Evolutionary conservation across 2,329 filamentous ascomycete genomes (phyloP), one percentile per base, ranked within the genome.

Genomic region (Periconia sp.): DNA sequence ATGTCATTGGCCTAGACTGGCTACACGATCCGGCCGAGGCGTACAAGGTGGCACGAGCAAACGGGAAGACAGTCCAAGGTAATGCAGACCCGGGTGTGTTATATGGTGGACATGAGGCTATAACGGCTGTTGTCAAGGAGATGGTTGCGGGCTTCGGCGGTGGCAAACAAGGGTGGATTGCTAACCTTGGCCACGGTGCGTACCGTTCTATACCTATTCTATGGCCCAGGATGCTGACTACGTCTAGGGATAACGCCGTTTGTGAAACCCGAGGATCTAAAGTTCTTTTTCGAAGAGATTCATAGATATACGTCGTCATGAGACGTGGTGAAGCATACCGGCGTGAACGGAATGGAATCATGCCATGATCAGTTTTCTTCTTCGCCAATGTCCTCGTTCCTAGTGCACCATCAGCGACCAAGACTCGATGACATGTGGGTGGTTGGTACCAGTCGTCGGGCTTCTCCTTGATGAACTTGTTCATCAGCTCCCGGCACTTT

Each of bases 1-100:
- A 97, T 63, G 90, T 96, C 25, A 88, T 99, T 43, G 90, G 94
- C 4, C 78, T 99, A 54, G 94, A 99, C 73, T 99, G 94, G 94
- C 78, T 95, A 34, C 88, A 96, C 61, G 90, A 94, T 60, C 88
- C 94, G 9, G 86, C 86, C 3, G 85, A 94, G 56, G 92, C 94
- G 9, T 86, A 89, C 59, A 85, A 84, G 65, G 83, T 91, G 55
- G 88, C 92, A 24, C 71, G 73, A 46, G 70, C 60, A 83, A 87
- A 61, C 80, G 89, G 65, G 77, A 95, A 69, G 80, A 88, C 90
- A 1, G 78, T 99, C 49, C 94, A 99, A 71, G 94, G 94, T 36
- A 99, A 99, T 68, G 92, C 94, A 16, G 94, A 99, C 65, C 94
- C 94, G 0, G 94, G 94, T 25, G 83, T 96, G 16, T 72, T 99